phyloP scores from a whole-genome alignment of 139 green algal species.

The Micractinium conductrix region DNA sequence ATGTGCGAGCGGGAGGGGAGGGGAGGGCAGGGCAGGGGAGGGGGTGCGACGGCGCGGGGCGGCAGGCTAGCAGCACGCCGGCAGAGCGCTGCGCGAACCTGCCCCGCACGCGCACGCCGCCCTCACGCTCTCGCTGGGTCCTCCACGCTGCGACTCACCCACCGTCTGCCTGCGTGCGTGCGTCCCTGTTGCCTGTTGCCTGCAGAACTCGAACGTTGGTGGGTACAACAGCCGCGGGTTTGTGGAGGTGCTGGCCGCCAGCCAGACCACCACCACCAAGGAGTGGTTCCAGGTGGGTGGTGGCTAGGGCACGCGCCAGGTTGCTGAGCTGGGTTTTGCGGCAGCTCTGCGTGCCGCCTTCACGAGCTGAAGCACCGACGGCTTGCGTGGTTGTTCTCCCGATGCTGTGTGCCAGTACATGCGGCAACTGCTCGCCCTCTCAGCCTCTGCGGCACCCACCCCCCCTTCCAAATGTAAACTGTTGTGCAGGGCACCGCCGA shows the following conservation, averaged over 20 bases:
- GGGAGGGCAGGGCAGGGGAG: too few relatives aligned
- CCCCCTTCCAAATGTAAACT: neutral
- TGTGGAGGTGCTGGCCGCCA: conserved; percentile 98
- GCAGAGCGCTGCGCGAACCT: neutral
- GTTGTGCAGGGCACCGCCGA: conserved; percentile 90
- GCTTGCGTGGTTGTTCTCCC: too few relatives aligned
- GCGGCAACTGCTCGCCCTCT: too few relatives aligned
- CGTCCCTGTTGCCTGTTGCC: neutral
- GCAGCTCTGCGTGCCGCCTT: neutral
- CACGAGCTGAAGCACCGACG: too few relatives aligned
- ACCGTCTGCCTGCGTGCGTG: neutral
- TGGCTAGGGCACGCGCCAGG: neutral
- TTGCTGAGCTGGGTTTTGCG: neutral
- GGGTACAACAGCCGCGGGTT: conserved; percentile 89
- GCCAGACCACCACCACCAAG: conserved; percentile 90
- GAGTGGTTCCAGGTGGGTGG: conserved; percentile 93
- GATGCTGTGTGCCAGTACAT: too few relatives aligned
- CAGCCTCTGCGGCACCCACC: too few relatives aligned
- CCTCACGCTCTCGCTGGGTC: too few relatives aligned
- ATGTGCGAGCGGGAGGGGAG: conserved; percentile 64
- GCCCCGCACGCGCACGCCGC: too few relatives aligned
- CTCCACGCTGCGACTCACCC: too few relatives aligned
- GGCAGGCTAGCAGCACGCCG: neutral
- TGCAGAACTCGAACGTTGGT: conserved; percentile 92
- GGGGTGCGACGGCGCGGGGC: too few relatives aligned